Percentiles rank a stretch among this genome's conserved stretches.
phyloP scores from a whole-genome alignment of 2,329 filamentous ascomycete species.

The Lasiodiplodia citricola region DNA sequence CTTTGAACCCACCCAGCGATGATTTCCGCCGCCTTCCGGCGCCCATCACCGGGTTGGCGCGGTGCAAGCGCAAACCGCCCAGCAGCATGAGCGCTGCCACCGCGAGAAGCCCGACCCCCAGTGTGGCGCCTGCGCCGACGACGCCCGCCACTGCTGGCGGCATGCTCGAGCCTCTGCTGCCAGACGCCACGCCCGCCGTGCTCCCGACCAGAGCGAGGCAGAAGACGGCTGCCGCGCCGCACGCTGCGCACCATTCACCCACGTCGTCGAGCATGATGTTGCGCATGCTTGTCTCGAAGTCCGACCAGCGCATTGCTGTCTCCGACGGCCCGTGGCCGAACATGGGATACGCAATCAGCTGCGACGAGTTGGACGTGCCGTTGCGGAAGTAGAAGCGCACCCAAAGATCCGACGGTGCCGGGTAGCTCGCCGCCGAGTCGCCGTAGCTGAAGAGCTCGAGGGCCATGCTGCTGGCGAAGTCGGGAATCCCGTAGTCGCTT shows the following conservation, averaged over 20 bases:
- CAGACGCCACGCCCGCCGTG: background rate
- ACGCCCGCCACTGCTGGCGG: constrained; percentile 57
- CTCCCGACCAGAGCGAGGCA: constrained; percentile 46
- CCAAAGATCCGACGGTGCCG: constrained; percentile 52
- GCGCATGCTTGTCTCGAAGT: constrained; percentile 54
- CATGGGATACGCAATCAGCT: constrained; percentile 53
- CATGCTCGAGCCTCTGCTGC: background rate
- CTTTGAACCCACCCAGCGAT: constrained; percentile 62
- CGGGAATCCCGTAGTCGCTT: constrained; percentile 50
- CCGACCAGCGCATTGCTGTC: constrained; percentile 54
- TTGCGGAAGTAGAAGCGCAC: constrained; percentile 65
- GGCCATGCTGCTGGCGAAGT: constrained; percentile 54
- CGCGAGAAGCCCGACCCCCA: constrained; percentile 52
- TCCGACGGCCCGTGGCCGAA: constrained; percentile 54
- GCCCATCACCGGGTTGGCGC: constrained; percentile 32
- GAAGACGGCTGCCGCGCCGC: constrained; percentile 55
- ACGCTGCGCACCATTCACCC: constrained; percentile 59
- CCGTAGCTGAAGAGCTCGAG: constrained; percentile 57
- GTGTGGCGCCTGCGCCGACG: constrained; percentile 60
- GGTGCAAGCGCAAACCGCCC: constrained; percentile 51
- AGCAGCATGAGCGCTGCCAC: constrained; percentile 50
- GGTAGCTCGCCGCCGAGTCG: constrained; percentile 39
- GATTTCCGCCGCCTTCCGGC: constrained; percentile 37
- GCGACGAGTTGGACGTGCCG: constrained; percentile 50
- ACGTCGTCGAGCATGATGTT: constrained; percentile 51